phyloP scores from a whole-genome alignment of 2,329 filamentous ascomycete species.

The Fusarium annulatum region DNA sequence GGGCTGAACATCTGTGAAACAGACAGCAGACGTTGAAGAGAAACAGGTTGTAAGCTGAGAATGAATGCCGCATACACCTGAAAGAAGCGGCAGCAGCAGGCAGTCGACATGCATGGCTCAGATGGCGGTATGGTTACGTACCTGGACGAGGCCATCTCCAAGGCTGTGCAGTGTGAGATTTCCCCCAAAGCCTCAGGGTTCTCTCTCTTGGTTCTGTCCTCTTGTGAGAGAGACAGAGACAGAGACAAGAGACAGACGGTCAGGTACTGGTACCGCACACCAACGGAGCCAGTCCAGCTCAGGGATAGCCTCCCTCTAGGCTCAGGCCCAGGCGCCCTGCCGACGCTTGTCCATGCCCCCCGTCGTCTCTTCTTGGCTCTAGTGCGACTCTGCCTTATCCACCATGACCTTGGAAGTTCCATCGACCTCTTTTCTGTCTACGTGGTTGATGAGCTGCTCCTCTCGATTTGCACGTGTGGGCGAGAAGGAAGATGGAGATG shows the following conservation, averaged over 20 bases:
- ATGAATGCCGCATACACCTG: neutral
- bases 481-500: neutral
- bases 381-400: conserved; percentile 33
- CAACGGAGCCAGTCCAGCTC: conserved; percentile 10
- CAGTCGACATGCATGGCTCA: conserved; percentile 14
- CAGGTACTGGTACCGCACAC: conserved; percentile 15
- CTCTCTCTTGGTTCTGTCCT: neutral
- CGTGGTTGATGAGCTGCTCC: conserved; percentile 22
- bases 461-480: conserved; percentile 3
- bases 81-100: neutral
- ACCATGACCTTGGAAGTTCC: conserved; percentile 31
- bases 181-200: conserved; percentile 12
- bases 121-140: conserved; percentile 35
- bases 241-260: conserved; percentile 1
- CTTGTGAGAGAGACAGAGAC: neutral
- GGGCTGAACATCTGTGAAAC: conserved; percentile 20
- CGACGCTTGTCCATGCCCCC: conserved; percentile 38
- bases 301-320: conserved; percentile 35
- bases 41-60: conserved; percentile 8
- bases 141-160: conserved; percentile 19
- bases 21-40: neutral
- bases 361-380: conserved; percentile 24
- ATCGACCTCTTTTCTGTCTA: conserved; percentile 18
- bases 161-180: conserved; percentile 12
- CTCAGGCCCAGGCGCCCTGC: conserved; percentile 40